phyloP scores from a whole-genome alignment of 176 grass and related monocot species.

The Pharus latifolius region DNA sequence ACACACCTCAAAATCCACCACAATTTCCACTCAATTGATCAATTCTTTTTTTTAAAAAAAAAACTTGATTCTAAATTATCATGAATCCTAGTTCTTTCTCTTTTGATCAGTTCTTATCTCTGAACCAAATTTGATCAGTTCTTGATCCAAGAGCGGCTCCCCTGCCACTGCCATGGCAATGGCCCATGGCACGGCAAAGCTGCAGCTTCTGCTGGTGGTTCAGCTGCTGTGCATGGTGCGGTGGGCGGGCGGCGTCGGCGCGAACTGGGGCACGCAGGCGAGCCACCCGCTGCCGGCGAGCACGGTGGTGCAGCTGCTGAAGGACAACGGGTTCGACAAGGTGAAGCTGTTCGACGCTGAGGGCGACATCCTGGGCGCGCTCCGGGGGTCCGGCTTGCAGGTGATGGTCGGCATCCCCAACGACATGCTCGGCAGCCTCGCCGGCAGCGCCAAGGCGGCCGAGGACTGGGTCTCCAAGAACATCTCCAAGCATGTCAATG shows the following conservation, averaged over 20 bases:
- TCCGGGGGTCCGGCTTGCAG: constrained; percentile 46
- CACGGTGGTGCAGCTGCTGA: constrained; percentile 63
- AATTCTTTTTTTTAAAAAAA: neutral
- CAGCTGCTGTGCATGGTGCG: constrained; percentile 17
- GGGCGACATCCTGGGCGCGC: constrained; percentile 40
- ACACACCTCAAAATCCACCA: too few species aligned
- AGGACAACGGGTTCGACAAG: constrained; percentile 60
- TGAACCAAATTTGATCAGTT: neutral
- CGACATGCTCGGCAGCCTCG: constrained; percentile 51
- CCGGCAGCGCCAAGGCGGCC: constrained; percentile 29
- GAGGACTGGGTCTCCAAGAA: constrained; percentile 62
- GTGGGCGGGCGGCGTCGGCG: constrained; percentile 31
- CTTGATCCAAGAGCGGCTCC: neutral
- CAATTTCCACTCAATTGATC: neutral
- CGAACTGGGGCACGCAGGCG: constrained; percentile 80
- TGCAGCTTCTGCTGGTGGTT: too few species aligned
- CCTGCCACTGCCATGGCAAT: neutral
- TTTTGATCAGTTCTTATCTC: neutral
- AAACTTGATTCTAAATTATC: neutral
- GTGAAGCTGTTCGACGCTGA: constrained; percentile 89
- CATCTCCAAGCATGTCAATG: constrained; percentile 44
- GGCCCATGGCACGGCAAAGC: neutral
- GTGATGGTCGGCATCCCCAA: constrained; percentile 95
- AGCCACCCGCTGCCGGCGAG: constrained; percentile 53
- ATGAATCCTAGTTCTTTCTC: neutral